Percentiles rank a stretch among this genome's conserved stretches.
phyloP scores from a whole-genome alignment of 2,329 filamentous ascomycete genomes.

The Stemphylium lycopersici region DNA sequence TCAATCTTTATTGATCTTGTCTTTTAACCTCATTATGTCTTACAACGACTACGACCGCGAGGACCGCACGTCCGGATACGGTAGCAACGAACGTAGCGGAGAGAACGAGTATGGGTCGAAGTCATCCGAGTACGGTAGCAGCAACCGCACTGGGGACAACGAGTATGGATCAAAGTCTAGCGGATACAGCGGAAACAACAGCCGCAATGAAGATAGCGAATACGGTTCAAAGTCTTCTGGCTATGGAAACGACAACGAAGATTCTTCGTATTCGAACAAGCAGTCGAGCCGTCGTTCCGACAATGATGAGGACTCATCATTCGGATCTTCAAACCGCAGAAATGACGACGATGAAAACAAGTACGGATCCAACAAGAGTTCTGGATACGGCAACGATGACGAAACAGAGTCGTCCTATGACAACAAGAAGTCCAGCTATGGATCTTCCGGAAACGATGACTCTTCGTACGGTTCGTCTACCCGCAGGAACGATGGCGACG shows the following conservation, averaged over 20 bases:
- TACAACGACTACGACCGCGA: slow-evolving; percentile 14
- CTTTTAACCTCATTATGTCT: slow-evolving; percentile 9
- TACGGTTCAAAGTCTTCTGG: neutral
- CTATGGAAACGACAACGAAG: slow-evolving; percentile 14
- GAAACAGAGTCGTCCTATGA: neutral
- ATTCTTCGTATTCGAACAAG: slow-evolving; percentile 8
- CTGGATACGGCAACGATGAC: slow-evolving; percentile 8
- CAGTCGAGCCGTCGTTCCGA: slow-evolving; percentile 12
- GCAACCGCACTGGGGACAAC: too few relatives aligned
- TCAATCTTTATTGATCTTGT: neutral
- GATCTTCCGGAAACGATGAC: slow-evolving; percentile 4
- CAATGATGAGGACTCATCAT: neutral
- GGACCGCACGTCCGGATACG: slow-evolving; percentile 5
- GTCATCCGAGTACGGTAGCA: neutral
- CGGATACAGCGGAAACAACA: too few relatives aligned
- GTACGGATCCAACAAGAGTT: slow-evolving; percentile 17
- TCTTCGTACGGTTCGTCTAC: slow-evolving; percentile 2
- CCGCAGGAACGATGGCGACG: neutral
- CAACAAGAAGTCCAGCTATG: slow-evolving; percentile 16
- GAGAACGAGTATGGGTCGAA: slow-evolving; percentile 12
- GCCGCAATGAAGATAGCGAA: too few relatives aligned
- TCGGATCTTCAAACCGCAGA: neutral
- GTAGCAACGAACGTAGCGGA: slow-evolving; percentile 6
- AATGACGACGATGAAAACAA: slow-evolving; percentile 11
- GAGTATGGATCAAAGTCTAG: too few relatives aligned